Evolutionary conservation across 2,329 filamentous ascomycete genomes (phyloP).

Genomic region (Blastomyces percursus): DNA sequence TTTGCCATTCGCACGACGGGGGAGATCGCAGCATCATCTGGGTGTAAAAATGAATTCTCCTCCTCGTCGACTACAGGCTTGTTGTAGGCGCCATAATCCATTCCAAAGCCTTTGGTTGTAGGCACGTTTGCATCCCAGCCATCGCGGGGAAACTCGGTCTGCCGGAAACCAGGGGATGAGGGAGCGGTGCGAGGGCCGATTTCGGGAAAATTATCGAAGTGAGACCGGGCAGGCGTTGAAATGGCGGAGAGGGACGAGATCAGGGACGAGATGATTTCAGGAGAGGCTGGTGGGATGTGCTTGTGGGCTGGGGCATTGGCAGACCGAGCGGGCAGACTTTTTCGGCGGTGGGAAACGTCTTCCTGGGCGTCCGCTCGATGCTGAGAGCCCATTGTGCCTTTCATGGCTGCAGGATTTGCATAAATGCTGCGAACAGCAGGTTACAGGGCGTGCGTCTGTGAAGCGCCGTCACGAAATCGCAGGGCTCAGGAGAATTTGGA

Average conservation of each 20-base stretch:
- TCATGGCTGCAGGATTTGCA: constrained; percentile 5
- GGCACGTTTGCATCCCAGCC: constrained; percentile 18
- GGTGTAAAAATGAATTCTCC: constrained; percentile 40
- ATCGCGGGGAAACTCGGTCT: constrained; percentile 18
- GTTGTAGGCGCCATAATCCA: constrained; percentile 60
- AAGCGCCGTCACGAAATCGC: neutral
- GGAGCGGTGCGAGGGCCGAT: constrained; percentile 33
- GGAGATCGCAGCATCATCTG: constrained; percentile 49
- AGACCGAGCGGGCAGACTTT: constrained; percentile 28
- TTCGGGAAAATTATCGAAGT: constrained; percentile 52
- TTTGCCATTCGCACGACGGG: constrained; percentile 75
- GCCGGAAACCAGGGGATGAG: constrained; percentile 23
- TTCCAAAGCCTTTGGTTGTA: constrained; percentile 45
- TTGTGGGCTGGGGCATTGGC: constrained; percentile 15
- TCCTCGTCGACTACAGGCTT: constrained; percentile 39
- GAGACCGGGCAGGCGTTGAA: constrained; percentile 53
- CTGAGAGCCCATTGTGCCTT: neutral
- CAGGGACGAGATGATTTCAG: constrained; percentile 46
- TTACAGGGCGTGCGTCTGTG: neutral
- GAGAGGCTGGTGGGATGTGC: constrained; percentile 34
- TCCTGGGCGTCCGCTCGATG: neutral
- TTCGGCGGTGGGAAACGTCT: constrained; percentile 31
- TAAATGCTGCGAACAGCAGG: neutral
- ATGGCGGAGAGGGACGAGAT: constrained; percentile 52
- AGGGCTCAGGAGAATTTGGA: neutral